These are phyloP conservation scores for Rauvolfia tetraphylla DNA, from an alignment of 257 asterid species.

Conservation along the genomic window DNA sequence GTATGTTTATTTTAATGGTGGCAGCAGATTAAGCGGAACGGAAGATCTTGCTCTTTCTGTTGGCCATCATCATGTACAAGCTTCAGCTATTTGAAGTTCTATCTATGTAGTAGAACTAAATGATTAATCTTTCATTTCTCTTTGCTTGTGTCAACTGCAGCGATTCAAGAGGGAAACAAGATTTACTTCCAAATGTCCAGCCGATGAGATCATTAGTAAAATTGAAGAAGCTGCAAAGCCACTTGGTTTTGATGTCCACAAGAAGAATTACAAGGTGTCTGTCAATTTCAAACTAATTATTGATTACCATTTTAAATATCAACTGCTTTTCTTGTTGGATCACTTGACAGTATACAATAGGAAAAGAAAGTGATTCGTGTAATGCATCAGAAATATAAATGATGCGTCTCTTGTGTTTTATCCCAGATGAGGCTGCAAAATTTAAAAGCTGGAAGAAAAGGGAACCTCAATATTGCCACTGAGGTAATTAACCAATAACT, in stretches of 20 bases:
- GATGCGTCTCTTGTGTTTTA: slow-evolving; percentile 1
- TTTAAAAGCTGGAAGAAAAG: slow-evolving; percentile 84
- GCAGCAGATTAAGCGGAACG: background rate
- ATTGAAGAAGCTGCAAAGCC: slow-evolving; percentile 92
- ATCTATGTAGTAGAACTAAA: background rate
- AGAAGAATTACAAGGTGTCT: slow-evolving; percentile 80
- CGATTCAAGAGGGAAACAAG: slow-evolving; percentile 83
- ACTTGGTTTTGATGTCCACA: slow-evolving; percentile 89
- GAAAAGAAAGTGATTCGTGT: background rate
- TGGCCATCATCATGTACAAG: background rate
- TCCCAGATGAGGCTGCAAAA: slow-evolving; percentile 86
- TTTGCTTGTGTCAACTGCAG: slow-evolving; percentile 28
- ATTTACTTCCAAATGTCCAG: slow-evolving; percentile 74
- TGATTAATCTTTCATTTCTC: background rate
- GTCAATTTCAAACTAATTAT: slow-evolving; percentile 4
- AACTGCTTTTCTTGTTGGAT: background rate
- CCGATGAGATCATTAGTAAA: slow-evolving; percentile 74
- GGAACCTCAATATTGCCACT: slow-evolving; percentile 83
- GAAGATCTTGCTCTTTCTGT: background rate
- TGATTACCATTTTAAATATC: background rate
- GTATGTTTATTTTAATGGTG: background rate
- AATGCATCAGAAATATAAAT: background rate
- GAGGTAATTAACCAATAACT: slow-evolving; percentile 47
- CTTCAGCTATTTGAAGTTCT: background rate
- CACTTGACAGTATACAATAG: background rate